phyloP scores from a whole-genome alignment of 2,329 filamentous ascomycete genomes.

The Botrytis fragariae region DNA sequence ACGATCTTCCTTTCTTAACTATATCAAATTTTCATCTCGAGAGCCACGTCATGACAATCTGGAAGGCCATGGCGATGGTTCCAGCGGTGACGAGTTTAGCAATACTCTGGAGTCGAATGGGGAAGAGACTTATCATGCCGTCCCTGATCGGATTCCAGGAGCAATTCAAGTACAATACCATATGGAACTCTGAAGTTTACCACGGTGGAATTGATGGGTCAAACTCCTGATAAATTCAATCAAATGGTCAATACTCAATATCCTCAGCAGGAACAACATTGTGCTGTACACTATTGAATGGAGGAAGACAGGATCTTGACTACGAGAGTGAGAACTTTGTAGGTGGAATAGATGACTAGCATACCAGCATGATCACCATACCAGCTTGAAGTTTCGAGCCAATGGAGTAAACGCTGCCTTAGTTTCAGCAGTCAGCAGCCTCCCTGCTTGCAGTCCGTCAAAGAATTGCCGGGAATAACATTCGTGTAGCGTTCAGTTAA shows the following conservation, averaged over 20 bases:
- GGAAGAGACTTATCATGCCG: neutral
- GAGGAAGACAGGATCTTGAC: neutral
- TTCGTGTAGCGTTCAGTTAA: too few species aligned
- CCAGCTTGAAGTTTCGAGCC: neutral
- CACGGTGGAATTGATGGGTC: neutral
- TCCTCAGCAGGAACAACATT: neutral
- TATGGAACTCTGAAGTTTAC: neutral
- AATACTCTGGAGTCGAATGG: neutral
- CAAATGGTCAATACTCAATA: neutral
- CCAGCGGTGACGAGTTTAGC: neutral
- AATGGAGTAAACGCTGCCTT: neutral
- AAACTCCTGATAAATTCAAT: neutral
- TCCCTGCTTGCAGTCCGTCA: too few species aligned
- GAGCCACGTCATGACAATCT: neutral
- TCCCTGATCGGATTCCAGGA: neutral
- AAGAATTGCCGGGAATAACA: too few species aligned
- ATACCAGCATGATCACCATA: neutral
- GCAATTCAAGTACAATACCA: neutral
- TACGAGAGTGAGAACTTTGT: neutral
- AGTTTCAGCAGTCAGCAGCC: too few species aligned
- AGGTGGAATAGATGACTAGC: neutral
- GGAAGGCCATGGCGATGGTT: neutral
- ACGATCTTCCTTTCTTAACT: fast-evolving
- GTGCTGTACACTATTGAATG: neutral
- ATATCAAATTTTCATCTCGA: neutral